These are phyloP conservation scores for Sporothrix phasma DNA, from an alignment of 2,329 filamentous ascomycete species.

Conservation along the genomic window DNA sequence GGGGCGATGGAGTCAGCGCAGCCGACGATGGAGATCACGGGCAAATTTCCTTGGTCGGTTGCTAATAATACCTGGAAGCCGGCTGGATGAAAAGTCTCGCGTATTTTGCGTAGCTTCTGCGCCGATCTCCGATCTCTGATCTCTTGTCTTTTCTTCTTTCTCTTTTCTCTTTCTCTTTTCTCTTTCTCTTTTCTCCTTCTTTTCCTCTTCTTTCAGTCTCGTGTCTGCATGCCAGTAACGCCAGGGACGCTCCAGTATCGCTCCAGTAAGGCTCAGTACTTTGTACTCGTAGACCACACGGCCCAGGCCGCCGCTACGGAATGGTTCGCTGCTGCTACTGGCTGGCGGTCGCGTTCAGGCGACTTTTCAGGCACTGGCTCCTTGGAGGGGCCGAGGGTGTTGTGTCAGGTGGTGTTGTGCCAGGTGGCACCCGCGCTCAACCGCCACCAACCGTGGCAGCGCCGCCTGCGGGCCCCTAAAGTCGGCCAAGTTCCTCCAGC, in stretches of 20 bases:
- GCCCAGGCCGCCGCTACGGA: not conserved
- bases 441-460: not conserved
- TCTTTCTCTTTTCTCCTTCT: not conserved
- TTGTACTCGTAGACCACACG: too few relatives aligned
- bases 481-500: too few relatives aligned
- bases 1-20: too few relatives aligned
- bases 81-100: too few relatives aligned
- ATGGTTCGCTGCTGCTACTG: not conserved
- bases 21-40: too few relatives aligned
- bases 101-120: too few relatives aligned
- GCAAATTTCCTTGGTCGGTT: too few relatives aligned
- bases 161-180: not conserved
- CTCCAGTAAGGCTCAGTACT: too few relatives aligned
- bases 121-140: too few relatives aligned
- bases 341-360: not conserved
- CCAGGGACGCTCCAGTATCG: too few relatives aligned
- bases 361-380: conserved; percentile 9
- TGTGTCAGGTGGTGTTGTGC: not conserved
- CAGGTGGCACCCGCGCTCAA: not conserved
- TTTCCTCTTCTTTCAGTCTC: not conserved
- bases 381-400: not conserved
- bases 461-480: not conserved
- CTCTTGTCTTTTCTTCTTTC: not conserved
- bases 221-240: too few relatives aligned
- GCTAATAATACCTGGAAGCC: too few relatives aligned